A percentile compares a stretch with the other conserved stretches of the same genome.
Conservation (phyloP, 345 rosid species). For the Brassica incana region DNA sequence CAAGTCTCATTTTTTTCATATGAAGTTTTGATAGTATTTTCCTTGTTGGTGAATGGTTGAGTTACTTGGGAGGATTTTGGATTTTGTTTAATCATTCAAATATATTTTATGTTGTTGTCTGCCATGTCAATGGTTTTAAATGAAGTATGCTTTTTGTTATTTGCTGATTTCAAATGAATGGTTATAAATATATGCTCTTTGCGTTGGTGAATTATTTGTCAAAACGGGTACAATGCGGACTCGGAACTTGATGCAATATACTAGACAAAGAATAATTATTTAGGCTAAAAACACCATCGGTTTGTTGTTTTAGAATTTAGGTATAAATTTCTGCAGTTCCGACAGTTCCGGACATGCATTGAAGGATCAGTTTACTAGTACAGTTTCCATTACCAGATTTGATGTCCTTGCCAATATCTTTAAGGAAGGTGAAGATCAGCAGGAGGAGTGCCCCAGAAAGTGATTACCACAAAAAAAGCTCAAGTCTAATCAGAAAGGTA, state of each 20-base stretch:
- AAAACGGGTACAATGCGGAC: not conserved
- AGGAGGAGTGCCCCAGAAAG: no score
- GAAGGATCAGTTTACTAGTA: no score
- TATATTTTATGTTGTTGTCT: not conserved
- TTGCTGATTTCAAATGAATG: not conserved
- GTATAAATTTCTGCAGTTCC: no score
- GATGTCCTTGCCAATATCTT: no score
- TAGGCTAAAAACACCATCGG: no score
- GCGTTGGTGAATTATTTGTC: not conserved
- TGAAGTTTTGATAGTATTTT: not conserved
- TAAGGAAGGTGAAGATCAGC: no score
- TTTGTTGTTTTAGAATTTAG: no score
- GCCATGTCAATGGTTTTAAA: not conserved
- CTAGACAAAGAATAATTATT: no score
- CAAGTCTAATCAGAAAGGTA: no score
- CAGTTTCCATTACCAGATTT: no score
- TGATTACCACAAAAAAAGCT: no score
- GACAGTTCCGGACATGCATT: no score
- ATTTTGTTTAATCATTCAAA: not conserved
- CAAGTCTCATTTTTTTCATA: not conserved
- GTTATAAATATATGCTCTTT: not conserved
- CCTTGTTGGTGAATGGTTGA: not conserved
- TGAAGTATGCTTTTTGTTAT: not conserved
- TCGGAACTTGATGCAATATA: not conserved
- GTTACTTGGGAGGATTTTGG: not conserved